Evolutionary conservation across 257 asterid genomes (phyloP).

Genomic region (Nicotiana attenuata): DNA sequence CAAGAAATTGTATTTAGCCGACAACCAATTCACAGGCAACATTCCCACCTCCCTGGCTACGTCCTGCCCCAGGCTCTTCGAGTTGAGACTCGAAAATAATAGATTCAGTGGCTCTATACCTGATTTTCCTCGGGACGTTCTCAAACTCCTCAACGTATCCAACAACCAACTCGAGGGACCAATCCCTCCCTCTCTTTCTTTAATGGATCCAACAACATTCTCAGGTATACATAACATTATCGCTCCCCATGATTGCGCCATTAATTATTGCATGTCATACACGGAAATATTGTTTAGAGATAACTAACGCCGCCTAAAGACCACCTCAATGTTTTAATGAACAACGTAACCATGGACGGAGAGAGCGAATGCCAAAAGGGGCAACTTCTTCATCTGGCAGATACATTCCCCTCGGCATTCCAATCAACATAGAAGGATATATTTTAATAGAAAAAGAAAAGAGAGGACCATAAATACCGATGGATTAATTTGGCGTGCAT

Average conservation of each 20-base stretch:
- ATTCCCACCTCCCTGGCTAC: constrained; percentile 59
- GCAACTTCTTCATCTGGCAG: too few species aligned
- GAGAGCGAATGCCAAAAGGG: too few species aligned
- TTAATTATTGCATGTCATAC: too few species aligned
- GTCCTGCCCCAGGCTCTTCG: constrained; percentile 45
- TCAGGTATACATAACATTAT: constrained; percentile 32
- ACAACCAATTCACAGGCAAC: constrained; percentile 54
- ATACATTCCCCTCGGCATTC: too few species aligned
- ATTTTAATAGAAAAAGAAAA: too few species aligned
- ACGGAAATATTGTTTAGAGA: too few species aligned
- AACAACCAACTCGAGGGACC: constrained; percentile 75
- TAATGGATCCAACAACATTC: constrained; percentile 54
- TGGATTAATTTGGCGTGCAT: too few species aligned
- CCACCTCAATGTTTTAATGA: neutral
- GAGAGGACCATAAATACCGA: too few species aligned
- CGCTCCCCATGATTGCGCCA: too few species aligned
- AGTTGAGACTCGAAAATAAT: constrained; percentile 65
- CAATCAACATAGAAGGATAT: too few species aligned
- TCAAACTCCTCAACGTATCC: constrained; percentile 53
- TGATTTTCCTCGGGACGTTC: constrained; percentile 26
- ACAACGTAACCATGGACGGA: neutral
- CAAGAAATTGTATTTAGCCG: constrained; percentile 61
- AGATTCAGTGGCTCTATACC: constrained; percentile 65
- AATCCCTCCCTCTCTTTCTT: constrained; percentile 41
- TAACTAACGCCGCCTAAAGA: too few species aligned